Conservation (phyloP, 257 asterid genomes). For the Henckelia pumila region DNA sequence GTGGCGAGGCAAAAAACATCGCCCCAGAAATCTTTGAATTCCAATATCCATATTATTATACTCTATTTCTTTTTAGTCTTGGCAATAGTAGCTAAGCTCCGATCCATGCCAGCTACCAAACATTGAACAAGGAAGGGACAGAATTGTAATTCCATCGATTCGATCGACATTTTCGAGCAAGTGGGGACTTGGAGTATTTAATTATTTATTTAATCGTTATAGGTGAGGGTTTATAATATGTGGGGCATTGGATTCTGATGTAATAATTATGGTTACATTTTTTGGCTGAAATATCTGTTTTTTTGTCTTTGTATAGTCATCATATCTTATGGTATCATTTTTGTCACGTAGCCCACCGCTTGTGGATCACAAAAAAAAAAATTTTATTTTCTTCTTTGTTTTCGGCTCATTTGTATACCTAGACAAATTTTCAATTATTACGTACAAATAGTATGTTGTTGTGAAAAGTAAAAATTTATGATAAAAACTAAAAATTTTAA, state of each 20-base stretch:
- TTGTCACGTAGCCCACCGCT: conserved; percentile 23
- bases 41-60: too few species aligned
- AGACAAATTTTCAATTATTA: conserved; percentile 4
- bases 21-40: too few species aligned
- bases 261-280: conserved; percentile 11
- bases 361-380: conserved; percentile 20
- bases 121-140: conserved; percentile 6
- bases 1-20: too few species aligned
- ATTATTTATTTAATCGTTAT: neutral
- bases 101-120: neutral
- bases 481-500: too few species aligned
- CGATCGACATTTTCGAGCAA: conserved; percentile 4
- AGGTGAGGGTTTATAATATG: conserved; percentile 2
- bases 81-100: too few species aligned
- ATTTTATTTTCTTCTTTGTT: conserved; percentile 21
- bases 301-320: conserved; percentile 19
- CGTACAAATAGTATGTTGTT: conserved; percentile 5
- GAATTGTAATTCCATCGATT: conserved; percentile 18
- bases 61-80: too few species aligned
- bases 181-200: conserved; percentile 30
- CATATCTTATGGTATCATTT: conserved; percentile 19
- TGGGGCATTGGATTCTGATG: conserved; percentile 24
- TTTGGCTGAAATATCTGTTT: conserved; percentile 27
- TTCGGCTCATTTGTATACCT: conserved; percentile 8
- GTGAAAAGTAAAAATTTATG: too few species aligned